Conservation (phyloP, 352 stramenopile species). For the Phytopythium kandeliae region DNA sequence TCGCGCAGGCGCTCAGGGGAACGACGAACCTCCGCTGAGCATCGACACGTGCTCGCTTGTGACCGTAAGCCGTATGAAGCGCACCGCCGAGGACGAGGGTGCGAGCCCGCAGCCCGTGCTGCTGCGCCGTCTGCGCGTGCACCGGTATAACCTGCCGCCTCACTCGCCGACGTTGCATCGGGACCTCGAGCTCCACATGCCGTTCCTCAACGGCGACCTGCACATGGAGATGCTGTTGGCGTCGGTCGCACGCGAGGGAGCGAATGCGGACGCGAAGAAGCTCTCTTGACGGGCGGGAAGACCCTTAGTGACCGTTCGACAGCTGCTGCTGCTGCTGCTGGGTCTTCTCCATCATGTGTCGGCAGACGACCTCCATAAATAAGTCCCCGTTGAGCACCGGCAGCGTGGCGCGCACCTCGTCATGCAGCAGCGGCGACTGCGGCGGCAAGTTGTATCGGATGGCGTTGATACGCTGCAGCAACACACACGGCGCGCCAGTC, state of each 20-base stretch:
- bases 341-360: conserved; percentile 31
- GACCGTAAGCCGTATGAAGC: conserved; percentile 16
- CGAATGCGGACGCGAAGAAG: too few relatives aligned
- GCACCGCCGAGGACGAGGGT: conserved; percentile 5
- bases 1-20: too few relatives aligned
- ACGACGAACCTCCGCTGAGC: conserved; percentile 13
- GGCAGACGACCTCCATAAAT: conserved; percentile 48
- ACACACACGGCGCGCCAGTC: conserved; percentile 29
- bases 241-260: conserved; percentile 3
- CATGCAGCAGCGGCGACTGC: conserved; percentile 32
- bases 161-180: conserved; percentile 29
- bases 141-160: conserved; percentile 42
- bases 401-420: conserved; percentile 38
- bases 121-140: conserved; percentile 27
- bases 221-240: conserved; percentile 33
- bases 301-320: background rate
- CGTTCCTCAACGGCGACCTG: conserved; percentile 44
- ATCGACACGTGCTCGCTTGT: conserved; percentile 27
- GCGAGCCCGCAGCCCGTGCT: conserved; percentile 14
- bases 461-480: conserved; percentile 38
- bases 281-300: background rate
- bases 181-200: conserved; percentile 29
- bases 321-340: conserved; percentile 4
- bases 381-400: conserved; percentile 58
- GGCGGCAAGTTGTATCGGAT: conserved; percentile 48